A percentile compares a stretch with the other conserved stretches of the same genome.
These are phyloP conservation scores for Venturia carpophila DNA, from an alignment of 2,329 filamentous ascomycete species.

Conservation along the genomic window DNA sequence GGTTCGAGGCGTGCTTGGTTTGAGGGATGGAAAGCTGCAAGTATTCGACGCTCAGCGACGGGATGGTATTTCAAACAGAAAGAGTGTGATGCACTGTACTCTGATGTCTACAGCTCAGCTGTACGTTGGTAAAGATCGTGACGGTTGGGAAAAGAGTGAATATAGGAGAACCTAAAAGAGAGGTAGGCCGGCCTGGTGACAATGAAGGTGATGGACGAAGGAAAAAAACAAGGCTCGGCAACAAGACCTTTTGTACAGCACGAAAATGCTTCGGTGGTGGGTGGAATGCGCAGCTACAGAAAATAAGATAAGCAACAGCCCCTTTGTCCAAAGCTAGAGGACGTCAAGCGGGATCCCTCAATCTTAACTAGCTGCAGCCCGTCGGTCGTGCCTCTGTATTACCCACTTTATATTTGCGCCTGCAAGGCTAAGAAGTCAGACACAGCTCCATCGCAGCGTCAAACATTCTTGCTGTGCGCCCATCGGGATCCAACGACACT, in stretches of 20 bases:
- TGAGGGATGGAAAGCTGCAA: neutral
- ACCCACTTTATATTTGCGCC: constrained; percentile 1
- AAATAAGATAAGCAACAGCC: neutral
- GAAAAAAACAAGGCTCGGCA: constrained; percentile 1
- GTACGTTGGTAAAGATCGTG: neutral
- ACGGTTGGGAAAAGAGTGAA: neutral
- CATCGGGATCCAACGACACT: neutral
- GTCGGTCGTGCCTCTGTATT: constrained; percentile 4
- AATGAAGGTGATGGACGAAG: neutral
- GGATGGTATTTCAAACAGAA: neutral
- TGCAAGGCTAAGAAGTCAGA: neutral
- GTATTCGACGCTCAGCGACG: constrained; percentile 7
- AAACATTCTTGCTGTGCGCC: neutral
- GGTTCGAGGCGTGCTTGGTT: neutral
- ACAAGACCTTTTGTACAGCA: constrained; percentile 8
- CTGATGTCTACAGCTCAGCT: neutral
- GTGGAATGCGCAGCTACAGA: neutral
- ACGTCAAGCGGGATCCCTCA: neutral
- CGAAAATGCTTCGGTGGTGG: neutral
- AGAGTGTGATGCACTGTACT: neutral
- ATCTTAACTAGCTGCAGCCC: constrained; percentile 9
- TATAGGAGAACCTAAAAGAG: neutral
- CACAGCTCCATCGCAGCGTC: neutral
- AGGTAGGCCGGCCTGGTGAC: constrained; percentile 8
- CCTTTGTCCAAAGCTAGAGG: neutral